Evolutionary conservation across 164 flowering plant species (phyloP), one percentile per base, ranked within the genome.

Genomic region (Magnolia officinalis): DNA sequence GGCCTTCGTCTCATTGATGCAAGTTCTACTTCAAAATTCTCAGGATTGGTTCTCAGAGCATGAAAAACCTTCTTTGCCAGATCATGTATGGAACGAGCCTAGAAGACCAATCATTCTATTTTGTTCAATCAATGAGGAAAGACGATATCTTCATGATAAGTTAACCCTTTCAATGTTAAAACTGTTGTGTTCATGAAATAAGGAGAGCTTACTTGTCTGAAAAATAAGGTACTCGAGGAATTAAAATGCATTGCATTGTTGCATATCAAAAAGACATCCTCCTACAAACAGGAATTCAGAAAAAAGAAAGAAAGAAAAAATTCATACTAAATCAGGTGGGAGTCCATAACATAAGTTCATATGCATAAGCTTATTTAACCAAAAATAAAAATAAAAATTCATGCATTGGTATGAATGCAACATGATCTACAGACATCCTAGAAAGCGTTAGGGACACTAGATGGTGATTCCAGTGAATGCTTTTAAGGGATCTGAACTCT

Each of bases 171-270:
- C 45, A 37, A 37, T 37, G 6, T 37, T 37, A 37, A 37, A 37
- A 29, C 50, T 50, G 1, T 51, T 18, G 49, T 68, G 16, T 26
- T 6, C 45, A 37, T 37, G 45, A 37, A 37, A 37, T 37, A 37
- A n/a, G 59, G 37, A 68, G 6, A 13, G 9, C 74, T 18, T 80
- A 92, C 97, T 92, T 91, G 91, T 80, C 86, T 90, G 83, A 83
- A 92, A 59, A 82, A 89, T 21, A 86, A 74, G 70, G 90, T 87
- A 21, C 74, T 58, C 19, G 92, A 73, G 58, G 90, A 78, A 80
- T 93, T 91, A 73, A 89, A 93, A 79, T 80, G 88, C 97, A 91
- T 90, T 16, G 96, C 97, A 79, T 93, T 93, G 80, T 76, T 71
- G 23, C 85, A 76, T 74, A 93, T 90, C 73, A 93, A 72, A 79